Evolutionary conservation across 148 eudicot genomes (phyloP).

Genomic region (Mesembryanthemum crystallinum): DNA sequence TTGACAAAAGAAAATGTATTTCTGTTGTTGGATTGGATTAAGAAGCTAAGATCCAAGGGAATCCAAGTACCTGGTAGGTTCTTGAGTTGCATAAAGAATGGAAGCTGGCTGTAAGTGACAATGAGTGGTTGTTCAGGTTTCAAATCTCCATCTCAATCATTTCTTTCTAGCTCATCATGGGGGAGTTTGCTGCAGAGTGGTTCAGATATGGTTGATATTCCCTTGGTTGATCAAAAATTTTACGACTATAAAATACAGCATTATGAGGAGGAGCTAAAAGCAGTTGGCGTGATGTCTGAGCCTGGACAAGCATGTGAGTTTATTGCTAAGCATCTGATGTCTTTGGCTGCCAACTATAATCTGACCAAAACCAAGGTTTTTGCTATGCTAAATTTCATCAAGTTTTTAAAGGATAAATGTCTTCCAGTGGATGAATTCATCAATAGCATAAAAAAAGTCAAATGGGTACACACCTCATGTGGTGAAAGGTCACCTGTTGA

Average conservation of each 20-base stretch:
- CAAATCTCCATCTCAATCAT: constrained; percentile 55
- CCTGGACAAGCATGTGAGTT: constrained; percentile 43
- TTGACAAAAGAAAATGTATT: constrained; percentile 44
- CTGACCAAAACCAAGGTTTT: constrained; percentile 45
- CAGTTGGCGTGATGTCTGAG: constrained; percentile 55
- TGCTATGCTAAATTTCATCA: constrained; percentile 49
- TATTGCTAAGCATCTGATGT: constrained; percentile 53
- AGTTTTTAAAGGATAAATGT: constrained; percentile 33
- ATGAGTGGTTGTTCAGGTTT: constrained; percentile 38
- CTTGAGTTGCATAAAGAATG: constrained; percentile 39
- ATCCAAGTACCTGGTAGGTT: constrained; percentile 33
- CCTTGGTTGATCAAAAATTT: constrained; percentile 43
- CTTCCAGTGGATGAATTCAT: constrained; percentile 43
- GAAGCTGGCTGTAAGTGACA: constrained; percentile 53
- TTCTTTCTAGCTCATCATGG: constrained; percentile 41
- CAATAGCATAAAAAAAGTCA: constrained; percentile 29
- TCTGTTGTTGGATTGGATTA: constrained; percentile 60
- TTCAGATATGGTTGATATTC: constrained; percentile 52
- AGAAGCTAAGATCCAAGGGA: constrained; percentile 24
- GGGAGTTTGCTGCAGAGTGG: constrained; percentile 44
- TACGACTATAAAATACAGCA: constrained; percentile 37
- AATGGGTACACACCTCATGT: constrained; percentile 51
- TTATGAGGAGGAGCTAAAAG: constrained; percentile 48
- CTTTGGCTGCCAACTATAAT: constrained; percentile 31
- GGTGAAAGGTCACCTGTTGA: constrained; percentile 45